Base-by-base conservation (phyloP, 73 alveolate genomes). In the Paramecium sexaurelia region DNA sequence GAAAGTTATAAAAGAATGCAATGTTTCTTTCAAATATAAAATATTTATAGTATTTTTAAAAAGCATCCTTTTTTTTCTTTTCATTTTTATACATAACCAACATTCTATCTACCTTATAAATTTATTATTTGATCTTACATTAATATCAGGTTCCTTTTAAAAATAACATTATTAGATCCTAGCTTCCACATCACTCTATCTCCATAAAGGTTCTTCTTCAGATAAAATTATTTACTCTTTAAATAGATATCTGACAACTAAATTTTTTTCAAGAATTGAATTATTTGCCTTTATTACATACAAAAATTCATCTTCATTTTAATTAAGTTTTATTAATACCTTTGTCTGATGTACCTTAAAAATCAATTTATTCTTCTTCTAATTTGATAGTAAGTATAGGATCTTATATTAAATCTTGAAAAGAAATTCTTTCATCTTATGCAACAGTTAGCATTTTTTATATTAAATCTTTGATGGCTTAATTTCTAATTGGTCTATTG, bases 1-100 rank as follows among this genome's bases (percentile, higher is more conserved):
- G 87, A 9, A 61, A 86, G 27, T 86, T 86, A 61, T 35, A 86
- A 75, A 86, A 86, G 85, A 86, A 86, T 5, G 93, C 93, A 86
- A 86, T 86, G 66, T 86, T 86, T 61, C 93, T 71, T 36, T 86
- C 93, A 61, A 61, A 86, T 6, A 86, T 26, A 20, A 86, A 61
- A 61, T 86, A 86, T n/a, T 86, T 55, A 43, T 86, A 56, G 17
- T 36, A 61, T 75, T 86, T 86, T 22, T 43, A 24, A 24, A 86
- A 56, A 33, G 41, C 29, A 51, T 86, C 85, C 66, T 85, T 86
- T 19, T 51, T 86, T 33, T 86, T 61, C 85, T 86, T 75, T 13
- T 86, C 66, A 19, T 86, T 75, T 68, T 86, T 86, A 20, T 86
- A 75, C 37, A 35, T 86, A 17, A 40, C 66, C 1, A 35, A 17